Base-by-base conservation (phyloP, 805 yeast species). In the Ogataea siamensis region DNA sequence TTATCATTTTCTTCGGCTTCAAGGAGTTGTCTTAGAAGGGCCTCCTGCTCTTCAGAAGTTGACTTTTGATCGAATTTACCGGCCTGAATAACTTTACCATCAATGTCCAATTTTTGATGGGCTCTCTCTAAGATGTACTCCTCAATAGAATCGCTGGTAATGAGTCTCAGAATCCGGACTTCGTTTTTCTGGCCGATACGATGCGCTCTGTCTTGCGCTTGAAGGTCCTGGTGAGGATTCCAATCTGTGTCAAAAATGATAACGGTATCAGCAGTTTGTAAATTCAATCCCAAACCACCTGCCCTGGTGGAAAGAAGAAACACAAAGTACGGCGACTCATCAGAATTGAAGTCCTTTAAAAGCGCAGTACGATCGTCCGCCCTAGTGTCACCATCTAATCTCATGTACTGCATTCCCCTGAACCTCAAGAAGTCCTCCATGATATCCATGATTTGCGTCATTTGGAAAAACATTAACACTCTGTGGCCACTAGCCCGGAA, bases 161-260 rank as follows among this genome's bases (percentile, higher is more conserved):
- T 84, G 57, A 85, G 73, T 63, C 94, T 73, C 57, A 84, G 70
- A 51, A 85, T 85, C 59, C 91, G 70, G 40, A 85, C 94, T 59
- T 85, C 94, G 58, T 85, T 85, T 70, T 84, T 85, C 57, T 85
- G 94, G 29, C 94, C 94, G 60, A 85, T 85, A 71, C 94, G 76
- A 61, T 85, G 94, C 1, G 94, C 94, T 68, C 94, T 73, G 63
- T 85, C 94, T 63, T 85, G 94, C 1, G 93, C 94, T 60, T 85
- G 94, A 55, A 85, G 74, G 77, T 85, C 94, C 62, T 85, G 94
- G 65, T 85, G 94, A 7, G 94, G 94, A 57, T 85, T 85, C 94
- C 94, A 85, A 66, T 85, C 94, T 11, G 91, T 83, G 60, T 85
- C 94, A 58, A 84, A 85, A 46, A 85, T 85, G 46, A 85, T 78